Base-by-base conservation (phyloP, 2,329 filamentous ascomycete genomes). In the Achaetomium macrosporum region DNA sequence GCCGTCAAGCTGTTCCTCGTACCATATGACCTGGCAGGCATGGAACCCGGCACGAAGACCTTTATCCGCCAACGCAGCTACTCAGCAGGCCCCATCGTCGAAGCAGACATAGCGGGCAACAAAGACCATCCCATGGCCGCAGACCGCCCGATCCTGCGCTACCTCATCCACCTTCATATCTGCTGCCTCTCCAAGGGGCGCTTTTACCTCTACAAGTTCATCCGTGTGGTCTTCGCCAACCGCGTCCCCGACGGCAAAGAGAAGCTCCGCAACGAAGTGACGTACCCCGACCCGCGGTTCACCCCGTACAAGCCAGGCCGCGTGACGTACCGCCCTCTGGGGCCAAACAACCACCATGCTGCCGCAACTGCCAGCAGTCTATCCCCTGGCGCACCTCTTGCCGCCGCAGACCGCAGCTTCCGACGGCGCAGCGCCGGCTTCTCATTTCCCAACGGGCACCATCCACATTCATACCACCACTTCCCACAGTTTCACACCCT, bases 201-300 rank as follows among this genome's bases (percentile, higher is more conserved):
- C 12, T 95, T 85, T 67, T 97, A 90, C 63, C 75, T 99, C 6
- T 93, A 97, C 73, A 95, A 93, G 63, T 90, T 83, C 62, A 87
- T 97, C 54, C 84, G 93, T 13, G 89, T 97, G 35, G 92, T 99
- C 3, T 99, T 99, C 67, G 93, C 93, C 50, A 97, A 97, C 66
- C 83, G 93, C 25, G 92, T 96, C 0, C 92, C 93, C 0, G 93
- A 97, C 62, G 92, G 90, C 39, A 96, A 96, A 66, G 92, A 97
- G 69, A 92, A 86, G 65, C 76, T 99, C 37, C 80, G 85, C 31
- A 96, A 95, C 64, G 93, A 99, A 67, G 85, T 92, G 5, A 90
- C 93, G 36, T 78, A 88, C 55, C 92, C 92, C 0, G 90, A 96
- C 61, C 93, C 93, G 17, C 82, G 84, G 17, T 99, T 90, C 66